Conservation (phyloP, 2,329 filamentous ascomycete genomes). For the Phialophora chinensis region DNA sequence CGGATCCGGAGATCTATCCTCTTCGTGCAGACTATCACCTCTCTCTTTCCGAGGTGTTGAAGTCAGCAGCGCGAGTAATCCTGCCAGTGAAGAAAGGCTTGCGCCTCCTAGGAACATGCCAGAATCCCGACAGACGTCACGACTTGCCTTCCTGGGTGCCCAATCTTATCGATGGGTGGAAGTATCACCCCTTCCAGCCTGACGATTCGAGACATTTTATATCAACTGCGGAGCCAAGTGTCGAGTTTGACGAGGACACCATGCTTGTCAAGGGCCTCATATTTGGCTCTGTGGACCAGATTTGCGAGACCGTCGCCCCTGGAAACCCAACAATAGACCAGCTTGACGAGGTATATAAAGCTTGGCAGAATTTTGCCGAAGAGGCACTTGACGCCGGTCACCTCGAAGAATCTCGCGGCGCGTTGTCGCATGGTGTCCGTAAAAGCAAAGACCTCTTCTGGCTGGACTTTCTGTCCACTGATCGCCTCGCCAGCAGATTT, state of each 20-base stretch:
- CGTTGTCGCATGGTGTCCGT: background rate
- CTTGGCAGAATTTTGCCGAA: slow-evolving; percentile 18
- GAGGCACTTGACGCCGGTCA: slow-evolving; percentile 2
- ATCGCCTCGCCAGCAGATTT: slow-evolving; percentile 7
- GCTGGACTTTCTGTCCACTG: slow-evolving; percentile 20
- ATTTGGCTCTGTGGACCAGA: slow-evolving; percentile 10
- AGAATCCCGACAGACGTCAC: slow-evolving; percentile 10
- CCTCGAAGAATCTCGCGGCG: background rate
- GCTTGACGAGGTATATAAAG: slow-evolving; percentile 7
- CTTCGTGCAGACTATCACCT: slow-evolving; percentile 15
- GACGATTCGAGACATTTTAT: slow-evolving; percentile 12
- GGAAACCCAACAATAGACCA: background rate
- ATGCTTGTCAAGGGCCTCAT: slow-evolving; percentile 20
- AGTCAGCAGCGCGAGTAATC: slow-evolving; percentile 8
- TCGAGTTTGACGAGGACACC: slow-evolving; percentile 14
- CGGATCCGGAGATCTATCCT: slow-evolving; percentile 19
- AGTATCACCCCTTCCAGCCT: slow-evolving; percentile 17
- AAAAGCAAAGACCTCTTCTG: slow-evolving; percentile 11
- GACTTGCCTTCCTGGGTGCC: slow-evolving; percentile 20
- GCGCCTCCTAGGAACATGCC: slow-evolving; percentile 14
- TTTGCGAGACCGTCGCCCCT: slow-evolving; percentile 7
- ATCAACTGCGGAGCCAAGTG: background rate
- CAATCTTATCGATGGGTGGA: slow-evolving; percentile 17
- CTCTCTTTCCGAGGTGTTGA: slow-evolving; percentile 12
- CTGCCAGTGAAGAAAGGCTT: slow-evolving; percentile 14